A percentile compares a stretch with the other conserved stretches of the same genome.
Evolutionary conservation across 169 alveolate species (phyloP).

Genomic region (Cryptosporidium meleagridis): DNA sequence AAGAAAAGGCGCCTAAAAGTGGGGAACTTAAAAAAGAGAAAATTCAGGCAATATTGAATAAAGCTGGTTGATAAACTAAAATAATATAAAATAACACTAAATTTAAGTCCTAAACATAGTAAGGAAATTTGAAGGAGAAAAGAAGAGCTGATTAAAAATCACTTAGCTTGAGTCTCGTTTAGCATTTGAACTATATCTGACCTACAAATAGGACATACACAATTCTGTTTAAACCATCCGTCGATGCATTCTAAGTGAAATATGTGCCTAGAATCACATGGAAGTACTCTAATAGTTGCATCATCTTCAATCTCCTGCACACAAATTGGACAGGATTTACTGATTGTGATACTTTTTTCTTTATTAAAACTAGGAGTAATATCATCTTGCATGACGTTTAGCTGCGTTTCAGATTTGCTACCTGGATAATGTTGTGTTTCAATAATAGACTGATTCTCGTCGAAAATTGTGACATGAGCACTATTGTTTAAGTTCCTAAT

Average conservation of each 20-base stretch:
- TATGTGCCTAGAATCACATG: conserved; percentile 62
- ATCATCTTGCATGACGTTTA: background rate
- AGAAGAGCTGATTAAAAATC: background rate
- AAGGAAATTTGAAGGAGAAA: background rate
- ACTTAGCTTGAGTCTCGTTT: conserved; percentile 12
- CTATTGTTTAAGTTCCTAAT: conserved; percentile 25
- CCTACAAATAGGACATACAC: conserved; percentile 74
- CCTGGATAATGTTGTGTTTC: conserved; percentile 9
- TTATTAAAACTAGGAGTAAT: background rate
- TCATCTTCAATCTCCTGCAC: conserved; percentile 72
- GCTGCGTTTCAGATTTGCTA: background rate
- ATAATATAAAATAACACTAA: background rate
- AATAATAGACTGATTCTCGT: conserved; percentile 23
- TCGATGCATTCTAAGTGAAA: conserved; percentile 67
- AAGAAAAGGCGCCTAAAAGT: background rate
- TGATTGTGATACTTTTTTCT: conserved; percentile 48
- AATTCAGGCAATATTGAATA: background rate
- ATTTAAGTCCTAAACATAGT: background rate
- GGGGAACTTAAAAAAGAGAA: conserved; percentile 22
- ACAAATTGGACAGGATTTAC: conserved; percentile 62
- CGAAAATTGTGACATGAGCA: conserved; percentile 37
- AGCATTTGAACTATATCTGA: conserved; percentile 47
- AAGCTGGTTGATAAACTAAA: background rate
- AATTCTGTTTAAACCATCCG: conserved; percentile 70
- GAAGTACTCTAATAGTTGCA: conserved; percentile 43